Conservation (phyloP, 495 filamentous ascomycete genomes). For the Lineolata rhizophorae region DNA sequence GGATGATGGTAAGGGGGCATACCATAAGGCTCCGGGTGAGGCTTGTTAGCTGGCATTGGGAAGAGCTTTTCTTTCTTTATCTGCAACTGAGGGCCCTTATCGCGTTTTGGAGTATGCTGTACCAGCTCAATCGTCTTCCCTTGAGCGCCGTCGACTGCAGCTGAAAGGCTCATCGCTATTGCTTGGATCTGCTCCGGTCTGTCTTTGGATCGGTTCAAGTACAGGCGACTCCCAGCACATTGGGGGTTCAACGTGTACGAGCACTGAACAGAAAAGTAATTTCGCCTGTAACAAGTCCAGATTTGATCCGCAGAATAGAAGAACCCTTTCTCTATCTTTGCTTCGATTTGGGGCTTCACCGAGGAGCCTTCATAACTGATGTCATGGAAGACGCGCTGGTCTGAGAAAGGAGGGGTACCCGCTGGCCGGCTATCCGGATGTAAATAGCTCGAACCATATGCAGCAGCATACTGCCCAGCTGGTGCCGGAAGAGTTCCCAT, state of each 20-base stretch:
- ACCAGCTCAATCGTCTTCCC: conserved; percentile 71
- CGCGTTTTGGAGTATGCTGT: conserved; percentile 86
- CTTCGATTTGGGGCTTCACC: conserved; percentile 57
- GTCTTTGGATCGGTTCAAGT: conserved; percentile 16
- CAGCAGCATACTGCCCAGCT: no score
- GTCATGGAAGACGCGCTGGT: conserved; percentile 4
- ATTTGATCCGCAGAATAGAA: conserved; percentile 64
- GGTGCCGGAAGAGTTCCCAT: no score
- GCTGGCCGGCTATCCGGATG: conserved; percentile 3
- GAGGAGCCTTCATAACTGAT: conserved; percentile 26
- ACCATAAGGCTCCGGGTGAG: conserved; percentile 3
- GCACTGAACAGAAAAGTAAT: conserved; percentile 83
- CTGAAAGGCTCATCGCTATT: conserved; percentile 73
- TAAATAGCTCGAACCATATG: no score
- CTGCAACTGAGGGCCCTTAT: conserved; percentile 68
- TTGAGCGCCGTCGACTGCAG: conserved; percentile 57
- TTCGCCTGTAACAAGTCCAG: conserved; percentile 91
- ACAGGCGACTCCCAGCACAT: conserved; percentile 22
- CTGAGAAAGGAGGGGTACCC: not conserved
- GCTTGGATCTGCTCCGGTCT: conserved; percentile 34
- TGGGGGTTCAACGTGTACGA: conserved; percentile 47
- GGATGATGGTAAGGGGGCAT: conserved; percentile 6
- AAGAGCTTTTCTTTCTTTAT: conserved; percentile 50
- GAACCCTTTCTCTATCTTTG: conserved; percentile 82
- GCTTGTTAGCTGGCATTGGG: conserved; percentile 26